phyloP scores from a whole-genome alignment of 345 rosid species.

The Populus tremula region DNA sequence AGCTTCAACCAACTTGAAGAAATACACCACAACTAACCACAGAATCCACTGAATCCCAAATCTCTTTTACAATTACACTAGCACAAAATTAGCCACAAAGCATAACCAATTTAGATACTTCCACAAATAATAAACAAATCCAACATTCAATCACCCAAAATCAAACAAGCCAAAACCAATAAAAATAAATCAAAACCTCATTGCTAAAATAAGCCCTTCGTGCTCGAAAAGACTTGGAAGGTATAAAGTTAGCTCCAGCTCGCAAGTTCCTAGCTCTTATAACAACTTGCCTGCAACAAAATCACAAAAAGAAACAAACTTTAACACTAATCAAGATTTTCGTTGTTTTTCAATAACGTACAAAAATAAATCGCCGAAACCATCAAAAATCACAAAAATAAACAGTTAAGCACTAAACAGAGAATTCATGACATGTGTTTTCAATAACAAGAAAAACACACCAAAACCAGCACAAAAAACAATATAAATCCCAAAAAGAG shows the following conservation, averaged over 20 bases:
- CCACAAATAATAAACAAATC: neutral
- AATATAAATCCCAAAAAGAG: neutral
- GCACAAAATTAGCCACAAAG: neutral
- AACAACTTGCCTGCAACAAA: conserved; percentile 61
- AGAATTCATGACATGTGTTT: neutral
- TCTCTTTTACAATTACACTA: neutral
- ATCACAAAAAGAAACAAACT: neutral
- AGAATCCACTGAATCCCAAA: neutral
- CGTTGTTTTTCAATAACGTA: neutral
- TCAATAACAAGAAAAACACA: neutral
- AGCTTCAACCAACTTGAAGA: neutral
- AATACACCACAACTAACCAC: too few relatives aligned
- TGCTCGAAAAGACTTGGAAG: conserved; percentile 78
- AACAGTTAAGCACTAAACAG: neutral
- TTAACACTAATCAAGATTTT: neutral
- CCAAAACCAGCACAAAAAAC: neutral
- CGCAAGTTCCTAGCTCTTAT: conserved; percentile 87
- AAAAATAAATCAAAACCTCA: conserved; percentile 51
- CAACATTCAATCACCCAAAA: neutral
- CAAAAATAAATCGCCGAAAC: neutral
- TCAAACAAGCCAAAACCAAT: neutral
- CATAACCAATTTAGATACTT: neutral
- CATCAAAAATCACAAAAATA: neutral
- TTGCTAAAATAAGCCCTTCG: conserved; percentile 78
- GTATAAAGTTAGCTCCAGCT: conserved; percentile 81